These are phyloP conservation scores for Solanum verrucosum DNA, from an alignment of 257 asterid species.

Conservation along the genomic window DNA sequence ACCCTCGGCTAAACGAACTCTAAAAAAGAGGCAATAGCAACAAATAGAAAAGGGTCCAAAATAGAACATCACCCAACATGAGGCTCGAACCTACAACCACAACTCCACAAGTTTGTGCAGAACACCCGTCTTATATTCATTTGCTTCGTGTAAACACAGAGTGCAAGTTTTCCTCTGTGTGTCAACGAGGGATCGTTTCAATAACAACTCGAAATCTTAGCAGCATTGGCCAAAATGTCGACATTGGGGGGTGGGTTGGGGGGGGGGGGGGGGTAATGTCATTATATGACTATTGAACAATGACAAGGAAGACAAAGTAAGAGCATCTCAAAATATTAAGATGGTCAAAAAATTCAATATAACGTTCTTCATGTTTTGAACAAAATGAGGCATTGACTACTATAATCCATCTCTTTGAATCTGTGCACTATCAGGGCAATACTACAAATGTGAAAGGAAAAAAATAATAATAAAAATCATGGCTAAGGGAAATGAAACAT, in stretches of 20 bases:
- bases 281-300: not conserved
- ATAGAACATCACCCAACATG: not conserved
- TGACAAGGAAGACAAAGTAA: not conserved
- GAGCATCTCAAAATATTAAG: not conserved
- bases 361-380: not conserved
- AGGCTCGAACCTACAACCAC: not conserved
- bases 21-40: not conserved
- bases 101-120: not conserved
- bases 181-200: not conserved
- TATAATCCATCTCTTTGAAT: not conserved
- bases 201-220: not conserved
- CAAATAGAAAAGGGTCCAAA: not conserved
- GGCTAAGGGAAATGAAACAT: not conserved
- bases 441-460: not conserved
- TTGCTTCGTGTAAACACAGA: not conserved
- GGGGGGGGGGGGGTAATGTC: rapidly evolving
- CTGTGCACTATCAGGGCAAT: not conserved
- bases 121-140: not conserved
- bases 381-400: not conserved
- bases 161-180: not conserved
- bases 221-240: not conserved
- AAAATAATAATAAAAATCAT: not conserved
- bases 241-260: not conserved
- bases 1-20: not conserved
- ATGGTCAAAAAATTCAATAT: not conserved